phyloP scores from a whole-genome alignment of 1,139 yeast species.

The Kurtzmaniella quercitrusa region DNA sequence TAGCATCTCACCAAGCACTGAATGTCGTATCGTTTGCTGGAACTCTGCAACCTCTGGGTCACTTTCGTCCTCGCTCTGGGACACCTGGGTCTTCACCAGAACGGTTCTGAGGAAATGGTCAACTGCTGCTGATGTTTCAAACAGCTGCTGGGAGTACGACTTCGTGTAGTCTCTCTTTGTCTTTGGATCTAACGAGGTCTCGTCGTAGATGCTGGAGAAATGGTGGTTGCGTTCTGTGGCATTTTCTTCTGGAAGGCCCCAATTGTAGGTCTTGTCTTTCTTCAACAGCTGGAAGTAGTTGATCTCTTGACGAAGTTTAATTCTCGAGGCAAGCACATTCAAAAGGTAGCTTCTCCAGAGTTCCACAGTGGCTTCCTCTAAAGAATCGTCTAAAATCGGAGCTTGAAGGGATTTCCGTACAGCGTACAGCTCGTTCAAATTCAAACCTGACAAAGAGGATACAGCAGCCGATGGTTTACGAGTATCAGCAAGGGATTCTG shows the following conservation, averaged over 20 bases:
- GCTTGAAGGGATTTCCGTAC: constrained; percentile 5
- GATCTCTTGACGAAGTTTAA: constrained; percentile 41
- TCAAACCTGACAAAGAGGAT: constrained; percentile 3
- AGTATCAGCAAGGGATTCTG: not conserved
- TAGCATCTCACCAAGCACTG: constrained; percentile 45
- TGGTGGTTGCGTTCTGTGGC: constrained; percentile 1
- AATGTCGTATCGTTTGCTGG: constrained; percentile 26
- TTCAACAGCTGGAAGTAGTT: constrained; percentile 28
- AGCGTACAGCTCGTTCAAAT: constrained; percentile 16
- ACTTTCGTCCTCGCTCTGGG: constrained; percentile 9
- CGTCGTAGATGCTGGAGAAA: constrained; percentile 1
- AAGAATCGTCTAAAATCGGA: constrained; percentile 3
- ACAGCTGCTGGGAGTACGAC: not conserved
- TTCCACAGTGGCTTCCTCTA: constrained; percentile 16
- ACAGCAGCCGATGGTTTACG: not conserved
- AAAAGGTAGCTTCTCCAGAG: constrained; percentile 38
- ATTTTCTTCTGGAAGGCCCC: constrained; percentile 1
- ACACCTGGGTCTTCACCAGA: constrained; percentile 3
- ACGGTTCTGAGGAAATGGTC: constrained; percentile 1
- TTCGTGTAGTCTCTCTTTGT: not conserved
- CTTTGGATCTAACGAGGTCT: not conserved
- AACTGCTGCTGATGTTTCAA: not conserved
- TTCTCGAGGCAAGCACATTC: constrained; percentile 34
- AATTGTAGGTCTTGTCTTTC: constrained; percentile 9
- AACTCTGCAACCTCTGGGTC: constrained; percentile 20